Evolutionary conservation across 2,329 filamentous ascomycete species (phyloP), one percentile per base, ranked within the genome.

Genomic region (Truncatella angustata): DNA sequence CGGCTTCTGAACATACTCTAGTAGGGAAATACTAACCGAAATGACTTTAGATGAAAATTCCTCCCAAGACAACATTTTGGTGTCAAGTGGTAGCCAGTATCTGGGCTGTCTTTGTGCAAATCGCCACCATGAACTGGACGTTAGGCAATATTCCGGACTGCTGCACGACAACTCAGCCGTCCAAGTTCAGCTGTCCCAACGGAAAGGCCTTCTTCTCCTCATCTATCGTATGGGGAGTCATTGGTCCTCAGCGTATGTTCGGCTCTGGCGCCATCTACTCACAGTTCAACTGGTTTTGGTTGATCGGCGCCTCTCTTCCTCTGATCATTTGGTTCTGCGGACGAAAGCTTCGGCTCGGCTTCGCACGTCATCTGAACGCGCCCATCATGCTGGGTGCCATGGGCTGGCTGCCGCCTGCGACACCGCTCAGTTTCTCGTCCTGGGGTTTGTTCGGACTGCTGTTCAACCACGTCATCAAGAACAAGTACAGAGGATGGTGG

Each of bases 401-500:
- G 32, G 70, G 70, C 10, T 68, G 76, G 51, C 74, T 85, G 11
- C 83, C 82, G 1, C 82, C 82, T 0, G 83, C 83, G 0, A 85
- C 82, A 0, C 78, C 80, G 0, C 69, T 85, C 23, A 84, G 75
- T 58, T 86, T 84, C 60, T 77, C 79, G 10, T 67, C 73, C 3
- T 86, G 83, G 83, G 80, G 75, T 3, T 67, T 82, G 14, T 73
- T 81, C 11, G 82, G 82, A 0, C 71, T 78, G 42, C 51, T 84
- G 26, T 86, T 86, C 66, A 83, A 86, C 60, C 76, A 79, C 56
- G 72, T 67, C 48, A 81, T 86, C 54, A 74, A 75, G 28, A 73
- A 74, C 57, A 70, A 72, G 37, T 82, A 70, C 62, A 68, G 70
- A n/a, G 80, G 76, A 0, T 86, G 82, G 83, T 86, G 83, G 83